These are phyloP conservation scores for Pseudomonodictys pantanalensis DNA, from an alignment of 495 filamentous ascomycete species.

Conservation along the genomic window DNA sequence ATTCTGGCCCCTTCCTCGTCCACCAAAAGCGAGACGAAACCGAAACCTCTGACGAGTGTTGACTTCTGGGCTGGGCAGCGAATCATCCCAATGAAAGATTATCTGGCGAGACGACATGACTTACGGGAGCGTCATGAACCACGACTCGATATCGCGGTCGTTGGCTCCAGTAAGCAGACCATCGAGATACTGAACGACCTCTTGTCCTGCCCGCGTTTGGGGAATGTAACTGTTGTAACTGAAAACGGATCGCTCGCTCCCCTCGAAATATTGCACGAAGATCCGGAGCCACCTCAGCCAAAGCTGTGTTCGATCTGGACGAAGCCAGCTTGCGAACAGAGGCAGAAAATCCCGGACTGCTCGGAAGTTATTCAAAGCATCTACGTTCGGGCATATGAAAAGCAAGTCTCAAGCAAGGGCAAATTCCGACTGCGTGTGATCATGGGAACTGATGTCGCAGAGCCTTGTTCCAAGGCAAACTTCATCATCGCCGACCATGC, in stretches of 20 bases:
- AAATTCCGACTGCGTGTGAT: constrained; percentile 8
- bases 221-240: constrained; percentile 20
- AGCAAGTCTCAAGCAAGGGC: constrained; percentile 22
- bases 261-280: constrained; percentile 1
- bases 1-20: constrained; percentile 15
- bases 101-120: constrained; percentile 8
- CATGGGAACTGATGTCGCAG: neutral
- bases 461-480: neutral
- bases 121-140: neutral
- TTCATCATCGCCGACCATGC: constrained; percentile 18
- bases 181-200: constrained; percentile 25
- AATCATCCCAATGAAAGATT: constrained; percentile 17
- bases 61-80: constrained; percentile 23
- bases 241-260: constrained; percentile 19
- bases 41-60: constrained; percentile 3
- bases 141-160: constrained; percentile 8
- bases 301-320: constrained; percentile 24
- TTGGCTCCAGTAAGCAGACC: constrained; percentile 11
- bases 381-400: constrained; percentile 21
- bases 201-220: constrained; percentile 9
- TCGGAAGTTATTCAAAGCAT: constrained; percentile 21
- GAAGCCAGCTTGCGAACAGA: constrained; percentile 4
- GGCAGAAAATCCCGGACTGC: neutral
- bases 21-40: neutral
- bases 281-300: constrained; percentile 3